Percentiles rank a stretch among this genome's conserved stretches.
Evolutionary conservation across 139 green algal species (phyloP).

Genomic region (Axilococcus clingmanii): DNA sequence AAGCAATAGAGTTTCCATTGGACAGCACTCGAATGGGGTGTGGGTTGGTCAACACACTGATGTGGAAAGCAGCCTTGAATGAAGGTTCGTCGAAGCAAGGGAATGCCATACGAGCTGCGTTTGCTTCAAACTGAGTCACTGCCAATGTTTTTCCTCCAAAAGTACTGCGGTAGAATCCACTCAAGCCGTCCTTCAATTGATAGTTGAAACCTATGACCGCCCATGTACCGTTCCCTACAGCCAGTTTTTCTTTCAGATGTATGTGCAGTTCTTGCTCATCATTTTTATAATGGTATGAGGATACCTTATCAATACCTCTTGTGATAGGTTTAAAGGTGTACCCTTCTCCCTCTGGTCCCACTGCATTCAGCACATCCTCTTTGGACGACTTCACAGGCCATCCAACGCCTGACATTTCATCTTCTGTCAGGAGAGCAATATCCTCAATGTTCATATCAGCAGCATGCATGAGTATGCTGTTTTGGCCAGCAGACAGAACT

Average conservation of each 20-base stretch:
- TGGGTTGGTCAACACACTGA: conserved; percentile 25
- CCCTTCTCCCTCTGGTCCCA: not conserved
- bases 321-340: no score
- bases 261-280: no score
- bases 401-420: not conserved
- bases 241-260: conserved; percentile 15
- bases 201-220: conserved; percentile 46
- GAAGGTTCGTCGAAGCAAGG: conserved; percentile 89
- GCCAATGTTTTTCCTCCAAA: conserved; percentile 43
- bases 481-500: not conserved
- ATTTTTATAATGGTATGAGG: no score
- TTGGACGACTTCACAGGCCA: not conserved
- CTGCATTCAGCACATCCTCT: not conserved
- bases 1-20: no score
- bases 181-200: conserved; percentile 35
- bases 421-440: not conserved
- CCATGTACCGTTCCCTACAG: not conserved
- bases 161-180: conserved; percentile 49
- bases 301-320: no score
- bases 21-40: conserved; percentile 41
- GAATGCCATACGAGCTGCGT: conserved; percentile 64
- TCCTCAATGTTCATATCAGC: not conserved
- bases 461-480: not conserved
- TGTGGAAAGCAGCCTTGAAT: conserved; percentile 61
- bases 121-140: conserved; percentile 72